Base-by-base conservation (phyloP, 2,329 filamentous ascomycete genomes). In the Aphanocladium album region DNA sequence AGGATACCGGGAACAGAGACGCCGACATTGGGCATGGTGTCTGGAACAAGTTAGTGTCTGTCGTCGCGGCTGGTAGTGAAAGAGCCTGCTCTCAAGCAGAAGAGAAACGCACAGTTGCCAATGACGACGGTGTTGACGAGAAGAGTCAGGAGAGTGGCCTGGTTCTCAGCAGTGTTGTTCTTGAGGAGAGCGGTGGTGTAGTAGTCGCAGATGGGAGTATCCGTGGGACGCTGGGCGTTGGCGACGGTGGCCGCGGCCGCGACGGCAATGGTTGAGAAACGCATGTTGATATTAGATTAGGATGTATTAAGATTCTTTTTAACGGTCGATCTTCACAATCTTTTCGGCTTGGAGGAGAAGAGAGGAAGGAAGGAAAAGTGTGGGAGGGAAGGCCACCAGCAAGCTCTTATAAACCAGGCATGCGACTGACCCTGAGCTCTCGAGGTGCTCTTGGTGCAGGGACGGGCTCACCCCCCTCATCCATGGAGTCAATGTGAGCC, bases 101-200 rank as follows among this genome's bases (percentile, higher is more conserved):
- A 9, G 1, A 2, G 5, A 16, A 8, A 62, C 76, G 65, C 68
- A 80, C 79, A 85, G 71, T 85, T 85, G n/a, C 85, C 84, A 65
- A 86, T 84, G 63, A 87, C 82, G 21, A 80, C 85, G 7, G 83
- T 86, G 72, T 87, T 87, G 66, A 87, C 83, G 4, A 87, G 70
- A 1, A 83, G 73, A 2, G 79, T 83, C 66, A 87, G 66, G 2
- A 87, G 74, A 1, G 77, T 80, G 58, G 77, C 72, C 70, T 88
- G 84, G 69, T 85, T 86, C 33, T 74, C 77, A 19, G 81, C 80
- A 41, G 80, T 86, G 74, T 86, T 87, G 43, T 83, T 75, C 70
- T 77, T 81, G 58, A 86, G 75, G 12, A 86, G 70, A n/a, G 80
- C 79, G 3, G 76, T 83, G 37, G 84, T 86, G 72, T 87, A 87